Conservation (phyloP, 768 basidiomycete species). For the Pholiota molesta region DNA sequence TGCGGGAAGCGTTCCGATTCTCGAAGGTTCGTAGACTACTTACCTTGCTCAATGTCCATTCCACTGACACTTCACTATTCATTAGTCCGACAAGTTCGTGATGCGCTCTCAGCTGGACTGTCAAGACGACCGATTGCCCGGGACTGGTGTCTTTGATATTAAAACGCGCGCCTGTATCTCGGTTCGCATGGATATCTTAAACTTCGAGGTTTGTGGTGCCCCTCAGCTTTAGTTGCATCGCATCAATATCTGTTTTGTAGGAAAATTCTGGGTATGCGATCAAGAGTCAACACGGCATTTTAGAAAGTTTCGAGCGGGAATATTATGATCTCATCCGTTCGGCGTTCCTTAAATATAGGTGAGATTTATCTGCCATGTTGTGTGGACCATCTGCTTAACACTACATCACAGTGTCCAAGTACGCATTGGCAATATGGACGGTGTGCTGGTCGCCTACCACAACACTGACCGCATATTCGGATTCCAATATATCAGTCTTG, state of each 20-base stretch:
- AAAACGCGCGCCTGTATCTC: conserved; percentile 90
- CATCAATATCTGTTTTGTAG: conserved; percentile 34
- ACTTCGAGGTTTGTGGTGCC: conserved; percentile 59
- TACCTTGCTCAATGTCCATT: not conserved
- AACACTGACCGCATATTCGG: conserved; percentile 89
- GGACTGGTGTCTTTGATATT: conserved; percentile 92
- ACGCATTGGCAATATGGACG: conserved; percentile 97
- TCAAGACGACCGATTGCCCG: conserved; percentile 77
- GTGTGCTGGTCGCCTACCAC: conserved; percentile 86
- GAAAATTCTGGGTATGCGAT: conserved; percentile 84
- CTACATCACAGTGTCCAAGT: conserved; percentile 77
- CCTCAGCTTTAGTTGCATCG: not conserved
- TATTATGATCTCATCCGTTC: conserved; percentile 94
- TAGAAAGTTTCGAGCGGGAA: conserved; percentile 89
- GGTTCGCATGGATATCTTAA: conserved; percentile 83
- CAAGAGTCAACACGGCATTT: conserved; percentile 56
- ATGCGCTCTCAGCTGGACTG: conserved; percentile 98
- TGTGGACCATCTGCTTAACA: not conserved
- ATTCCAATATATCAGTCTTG: conserved; percentile 88
- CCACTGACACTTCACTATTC: conserved; percentile 6
- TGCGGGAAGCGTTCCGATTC: conserved; percentile 83
- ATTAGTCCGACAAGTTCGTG: conserved; percentile 63
- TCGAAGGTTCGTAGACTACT: conserved; percentile 59
- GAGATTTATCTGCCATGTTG: conserved; percentile 10
- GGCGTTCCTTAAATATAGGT: conserved; percentile 95